Conservation (phyloP, 192 early-diverging fungal species). For the Polychytrium aggregatum region DNA sequence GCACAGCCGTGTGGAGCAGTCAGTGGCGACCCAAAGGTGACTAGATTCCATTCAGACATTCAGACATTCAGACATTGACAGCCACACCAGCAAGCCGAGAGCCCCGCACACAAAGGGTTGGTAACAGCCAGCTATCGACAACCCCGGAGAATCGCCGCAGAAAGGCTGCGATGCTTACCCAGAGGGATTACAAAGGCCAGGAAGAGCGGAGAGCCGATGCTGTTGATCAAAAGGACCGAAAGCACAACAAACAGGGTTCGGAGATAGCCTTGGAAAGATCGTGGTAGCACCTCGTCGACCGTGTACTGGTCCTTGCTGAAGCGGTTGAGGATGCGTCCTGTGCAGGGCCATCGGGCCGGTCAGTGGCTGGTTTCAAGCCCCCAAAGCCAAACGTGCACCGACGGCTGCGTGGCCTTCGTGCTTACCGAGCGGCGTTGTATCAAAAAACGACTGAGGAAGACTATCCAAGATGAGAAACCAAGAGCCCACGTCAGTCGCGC, state of each 20-base stretch:
- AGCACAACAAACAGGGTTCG: slow-evolving; percentile 37
- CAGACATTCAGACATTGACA: too few relatives aligned
- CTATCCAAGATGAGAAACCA: too few relatives aligned
- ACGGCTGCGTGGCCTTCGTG: too few relatives aligned
- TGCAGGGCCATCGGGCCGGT: too few relatives aligned
- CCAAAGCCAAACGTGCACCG: too few relatives aligned
- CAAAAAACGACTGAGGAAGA: slow-evolving; percentile 68
- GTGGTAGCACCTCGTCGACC: slow-evolving; percentile 55
- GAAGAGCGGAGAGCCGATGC: slow-evolving; percentile 32
- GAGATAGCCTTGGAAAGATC: slow-evolving; percentile 38
- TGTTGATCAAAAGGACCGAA: slow-evolving; percentile 36
- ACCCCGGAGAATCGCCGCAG: too few relatives aligned
- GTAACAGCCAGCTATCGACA: too few relatives aligned
- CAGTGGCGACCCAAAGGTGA: neutral
- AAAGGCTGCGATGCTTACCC: slow-evolving; percentile 7
- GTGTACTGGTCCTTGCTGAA: slow-evolving; percentile 81
- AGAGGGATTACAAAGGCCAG: slow-evolving; percentile 36
- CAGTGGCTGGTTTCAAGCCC: too few relatives aligned
- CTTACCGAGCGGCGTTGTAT: slow-evolving; percentile 73
- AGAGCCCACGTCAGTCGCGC: too few relatives aligned
- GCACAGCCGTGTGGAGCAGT: neutral
- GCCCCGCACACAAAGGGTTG: too few relatives aligned
- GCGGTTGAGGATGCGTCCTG: slow-evolving; percentile 77
- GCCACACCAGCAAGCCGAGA: too few relatives aligned
- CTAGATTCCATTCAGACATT: too few relatives aligned